Conservation (phyloP, 1,284 basidiomycete genomes). For the Ceratobasidium sp. region DNA sequence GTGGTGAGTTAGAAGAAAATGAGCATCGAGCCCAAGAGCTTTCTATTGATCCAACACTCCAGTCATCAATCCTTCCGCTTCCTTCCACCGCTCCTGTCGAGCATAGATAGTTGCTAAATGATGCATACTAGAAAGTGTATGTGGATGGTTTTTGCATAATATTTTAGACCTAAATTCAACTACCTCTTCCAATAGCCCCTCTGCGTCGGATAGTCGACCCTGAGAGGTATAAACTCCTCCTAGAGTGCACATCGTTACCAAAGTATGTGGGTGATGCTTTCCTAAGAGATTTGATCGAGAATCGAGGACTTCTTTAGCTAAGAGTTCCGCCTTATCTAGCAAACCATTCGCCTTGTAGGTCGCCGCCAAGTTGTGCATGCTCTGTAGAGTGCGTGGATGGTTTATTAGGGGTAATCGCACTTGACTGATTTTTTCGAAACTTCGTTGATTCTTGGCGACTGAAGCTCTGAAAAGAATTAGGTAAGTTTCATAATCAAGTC, state of each 20-base stretch:
- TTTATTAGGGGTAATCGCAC: not conserved
- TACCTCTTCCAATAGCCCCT: not conserved
- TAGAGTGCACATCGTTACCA: not conserved
- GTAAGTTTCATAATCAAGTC: too few species aligned
- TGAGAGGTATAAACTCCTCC: not conserved
- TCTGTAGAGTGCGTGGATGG: not conserved
- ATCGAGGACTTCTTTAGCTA: not conserved
- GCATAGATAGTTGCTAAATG: not conserved
- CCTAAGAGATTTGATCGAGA: not conserved
- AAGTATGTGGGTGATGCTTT: conserved; percentile 1
- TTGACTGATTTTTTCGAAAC: too few species aligned
- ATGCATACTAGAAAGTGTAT: conserved; percentile 3
- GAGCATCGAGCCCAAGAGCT: not conserved
- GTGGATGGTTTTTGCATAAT: not conserved
- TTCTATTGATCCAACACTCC: not conserved
- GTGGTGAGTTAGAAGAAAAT: too few species aligned
- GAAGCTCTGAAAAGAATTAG: too few species aligned
- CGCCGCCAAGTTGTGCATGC: conserved; percentile 7
- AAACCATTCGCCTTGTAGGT: not conserved
- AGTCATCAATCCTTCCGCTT: not conserved
- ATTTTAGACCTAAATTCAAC: not conserved
- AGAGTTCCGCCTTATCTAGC: not conserved
- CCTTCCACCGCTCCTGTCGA: not conserved
- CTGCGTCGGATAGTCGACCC: conserved; percentile 6
- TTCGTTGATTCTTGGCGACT: too few species aligned